Evolutionary conservation across 2,329 filamentous ascomycete species (phyloP).

Genomic region (Nemania sp.): DNA sequence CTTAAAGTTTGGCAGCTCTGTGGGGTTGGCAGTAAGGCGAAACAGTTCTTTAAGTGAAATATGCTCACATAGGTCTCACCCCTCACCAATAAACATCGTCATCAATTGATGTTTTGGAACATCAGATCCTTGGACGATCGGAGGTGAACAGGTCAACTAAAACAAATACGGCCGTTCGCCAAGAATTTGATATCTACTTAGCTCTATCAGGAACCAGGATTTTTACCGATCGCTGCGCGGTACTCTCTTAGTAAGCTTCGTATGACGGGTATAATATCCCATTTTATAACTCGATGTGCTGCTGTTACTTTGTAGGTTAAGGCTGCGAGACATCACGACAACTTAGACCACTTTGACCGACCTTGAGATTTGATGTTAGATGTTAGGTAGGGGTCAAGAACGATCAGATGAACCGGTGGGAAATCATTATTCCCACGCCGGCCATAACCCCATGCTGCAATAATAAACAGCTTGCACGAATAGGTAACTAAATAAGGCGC

Average conservation of each 20-base stretch:
- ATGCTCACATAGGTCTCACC: not conserved
- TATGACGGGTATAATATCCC: not conserved
- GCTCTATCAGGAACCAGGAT: not conserved
- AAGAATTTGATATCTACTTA: no score
- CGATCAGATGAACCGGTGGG: not conserved
- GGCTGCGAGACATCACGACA: not conserved
- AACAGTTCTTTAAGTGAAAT: not conserved
- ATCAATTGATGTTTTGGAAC: slow-evolving; percentile 1
- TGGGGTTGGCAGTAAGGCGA: not conserved
- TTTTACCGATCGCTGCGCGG: not conserved
- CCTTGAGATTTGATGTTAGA: no score
- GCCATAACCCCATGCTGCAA: no score
- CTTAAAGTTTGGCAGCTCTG: not conserved
- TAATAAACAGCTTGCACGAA: not conserved
- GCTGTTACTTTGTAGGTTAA: not conserved
- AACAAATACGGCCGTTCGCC: not conserved
- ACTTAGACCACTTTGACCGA: not conserved
- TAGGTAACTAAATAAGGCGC: not conserved
- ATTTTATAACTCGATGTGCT: not conserved
- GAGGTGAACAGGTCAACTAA: not conserved
- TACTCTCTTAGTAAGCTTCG: not conserved
- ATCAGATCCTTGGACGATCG: slow-evolving; percentile 14
- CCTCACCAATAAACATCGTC: not conserved
- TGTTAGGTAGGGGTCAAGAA: not conserved
- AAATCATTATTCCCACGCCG: not conserved